Conservation (phyloP, 306 rosid genomes). For the Corylus heterophylla region DNA sequence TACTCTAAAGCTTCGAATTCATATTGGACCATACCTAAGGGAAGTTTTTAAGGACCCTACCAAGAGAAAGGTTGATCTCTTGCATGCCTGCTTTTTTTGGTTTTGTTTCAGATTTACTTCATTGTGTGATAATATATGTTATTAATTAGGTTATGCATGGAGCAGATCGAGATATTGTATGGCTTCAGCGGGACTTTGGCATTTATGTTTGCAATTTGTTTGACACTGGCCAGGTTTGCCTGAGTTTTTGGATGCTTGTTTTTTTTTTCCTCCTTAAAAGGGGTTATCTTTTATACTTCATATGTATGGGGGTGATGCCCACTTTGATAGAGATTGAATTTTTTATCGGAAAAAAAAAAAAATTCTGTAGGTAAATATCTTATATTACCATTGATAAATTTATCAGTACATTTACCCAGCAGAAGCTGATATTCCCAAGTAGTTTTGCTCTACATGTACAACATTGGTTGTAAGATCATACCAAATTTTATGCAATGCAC, state of each 20-base stretch:
- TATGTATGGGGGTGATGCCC: too few relatives aligned
- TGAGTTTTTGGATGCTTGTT: too few relatives aligned
- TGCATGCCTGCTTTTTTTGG: not conserved
- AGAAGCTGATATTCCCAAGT: not conserved
- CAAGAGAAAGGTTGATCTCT: conserved; percentile 73
- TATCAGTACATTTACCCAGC: not conserved
- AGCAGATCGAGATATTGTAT: conserved; percentile 85
- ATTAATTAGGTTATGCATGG: conserved; percentile 92
- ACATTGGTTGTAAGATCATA: not conserved
- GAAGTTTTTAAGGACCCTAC: conserved; percentile 88
- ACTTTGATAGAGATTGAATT: too few relatives aligned
- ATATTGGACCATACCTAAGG: conserved; percentile 86
- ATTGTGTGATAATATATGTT: conserved; percentile 29
- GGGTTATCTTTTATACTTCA: too few relatives aligned
- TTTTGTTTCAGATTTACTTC: not conserved
- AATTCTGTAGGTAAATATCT: conserved; percentile 8
- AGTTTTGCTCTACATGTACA: not conserved
- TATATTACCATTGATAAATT: not conserved
- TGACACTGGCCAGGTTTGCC: conserved; percentile 92
- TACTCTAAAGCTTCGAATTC: conserved; percentile 84
- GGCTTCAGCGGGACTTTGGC: conserved; percentile 99
- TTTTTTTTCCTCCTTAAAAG: too few relatives aligned
- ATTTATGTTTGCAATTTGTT: conserved; percentile 89
- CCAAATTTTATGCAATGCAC: not conserved
- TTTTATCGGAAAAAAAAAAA: too few relatives aligned